Evolutionary conservation across 345 rosid genomes (phyloP), one percentile per base, ranked within the genome.

Genomic region (Salix suchowensis): DNA sequence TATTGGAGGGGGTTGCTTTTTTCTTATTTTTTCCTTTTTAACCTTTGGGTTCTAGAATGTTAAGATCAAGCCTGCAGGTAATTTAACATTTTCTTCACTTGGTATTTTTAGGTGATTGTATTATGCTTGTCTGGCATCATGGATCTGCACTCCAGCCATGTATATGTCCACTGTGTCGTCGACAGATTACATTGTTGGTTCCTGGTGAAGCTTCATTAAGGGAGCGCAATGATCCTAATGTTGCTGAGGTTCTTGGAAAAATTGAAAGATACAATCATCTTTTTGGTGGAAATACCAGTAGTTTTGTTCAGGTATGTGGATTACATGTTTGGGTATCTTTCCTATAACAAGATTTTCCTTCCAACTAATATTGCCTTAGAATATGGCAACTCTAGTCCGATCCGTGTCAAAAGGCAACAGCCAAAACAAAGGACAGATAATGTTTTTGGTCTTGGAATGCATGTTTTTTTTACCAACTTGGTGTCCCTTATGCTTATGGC

Each of bases 101-200:
- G 39, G 2, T 62, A 10, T 65, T 5, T 70, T 28, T 71, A 93
- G 98, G 96, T 19, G 80, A 85, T 71, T 96, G 99, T 74, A 93
- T 96, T 37, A 88, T 96, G 94, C 90, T 82, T 69, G 94, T 92
- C 71, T 93, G 98, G 96, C 86, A 86, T 61, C 96, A 91, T 70
- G 93, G 91, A 65, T 89, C 94, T 9, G 74, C 91, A 32, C 36
- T 90, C 40, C 93, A 86, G 54, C 89, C 96, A 9, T 95, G 98
- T 76, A 91, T 83, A 78, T 96, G 99, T 72, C 98, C 99, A 0
- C 74, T 96, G 66, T 96, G 99, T 82, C 97, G 97, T 48, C 89
- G 99, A 67, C 85, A 78, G 73, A 93, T 96, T 62, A 91, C 97
- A 55, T 82, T 96, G 72, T 74, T 96, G 72, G 92, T 96, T 77